phyloP scores from a whole-genome alignment of 176 grass and related monocot species.

The Carex littledalei region DNA sequence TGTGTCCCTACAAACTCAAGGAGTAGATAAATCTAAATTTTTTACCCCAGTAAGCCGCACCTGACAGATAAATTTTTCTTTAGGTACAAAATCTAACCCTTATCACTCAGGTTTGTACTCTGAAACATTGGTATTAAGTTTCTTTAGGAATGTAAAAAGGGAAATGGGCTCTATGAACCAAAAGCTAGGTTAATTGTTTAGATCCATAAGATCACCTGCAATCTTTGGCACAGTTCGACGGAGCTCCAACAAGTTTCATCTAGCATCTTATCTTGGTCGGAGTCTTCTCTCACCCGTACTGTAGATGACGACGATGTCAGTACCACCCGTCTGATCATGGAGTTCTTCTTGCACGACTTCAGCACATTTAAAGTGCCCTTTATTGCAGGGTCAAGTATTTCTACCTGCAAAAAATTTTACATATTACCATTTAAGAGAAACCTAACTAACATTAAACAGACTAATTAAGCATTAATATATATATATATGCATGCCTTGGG shows the following conservation, averaged over 20 bases:
- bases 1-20: background rate
- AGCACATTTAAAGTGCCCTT: conserved; percentile 76
- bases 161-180: background rate
- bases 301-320: conserved; percentile 80
- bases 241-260: conserved; percentile 90
- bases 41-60: background rate
- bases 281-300: conserved; percentile 55
- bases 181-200: conserved; percentile 13
- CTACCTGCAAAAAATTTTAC: conserved; percentile 39
- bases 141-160: background rate
- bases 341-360: conserved; percentile 72
- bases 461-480: background rate
- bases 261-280: conserved; percentile 31
- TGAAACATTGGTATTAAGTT: background rate
- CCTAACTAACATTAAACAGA: background rate
- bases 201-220: conserved; percentile 42
- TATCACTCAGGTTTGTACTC: background rate
- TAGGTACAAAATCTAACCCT: background rate
- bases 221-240: conserved; percentile 42
- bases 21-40: background rate
- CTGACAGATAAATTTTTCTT: background rate
- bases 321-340: conserved; percentile 49
- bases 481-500: conserved; percentile 49
- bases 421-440: background rate
- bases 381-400: conserved; percentile 63